A percentile compares a stretch with the other conserved stretches of the same genome.
phyloP scores from a whole-genome alignment of 164 flowering plant species.

The Echeveria elegans region DNA sequence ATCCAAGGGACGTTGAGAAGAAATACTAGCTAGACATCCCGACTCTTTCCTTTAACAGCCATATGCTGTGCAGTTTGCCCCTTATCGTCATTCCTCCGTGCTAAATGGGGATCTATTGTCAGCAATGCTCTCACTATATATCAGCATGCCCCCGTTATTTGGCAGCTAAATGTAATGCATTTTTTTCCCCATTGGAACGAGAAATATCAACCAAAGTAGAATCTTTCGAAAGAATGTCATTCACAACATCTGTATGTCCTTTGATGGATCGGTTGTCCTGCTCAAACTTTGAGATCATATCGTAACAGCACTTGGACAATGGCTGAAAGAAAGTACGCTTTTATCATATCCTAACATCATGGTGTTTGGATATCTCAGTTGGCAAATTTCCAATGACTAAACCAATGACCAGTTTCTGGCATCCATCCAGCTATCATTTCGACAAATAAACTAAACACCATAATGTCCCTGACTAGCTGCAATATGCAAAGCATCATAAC shows the following conservation, averaged over 20 bases:
- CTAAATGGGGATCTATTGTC: not conserved
- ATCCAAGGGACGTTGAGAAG: not conserved
- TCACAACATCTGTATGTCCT: not conserved
- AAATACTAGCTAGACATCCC: not conserved
- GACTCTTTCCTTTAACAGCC: not conserved
- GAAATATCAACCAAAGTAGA: not conserved
- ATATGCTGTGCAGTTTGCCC: constrained; percentile 4
- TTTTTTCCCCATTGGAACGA: not conserved
- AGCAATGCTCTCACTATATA: not conserved
- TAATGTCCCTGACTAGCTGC: not conserved
- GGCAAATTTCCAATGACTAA: not conserved
- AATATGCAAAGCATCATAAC: not conserved
- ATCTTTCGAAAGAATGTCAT: not conserved
- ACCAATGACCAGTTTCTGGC: not conserved
- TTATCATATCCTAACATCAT: too few relatives aligned
- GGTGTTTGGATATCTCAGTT: too few relatives aligned
- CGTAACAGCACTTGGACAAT: not conserved
- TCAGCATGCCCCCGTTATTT: not conserved
- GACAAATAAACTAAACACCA: not conserved
- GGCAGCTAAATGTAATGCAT: constrained; percentile 1
- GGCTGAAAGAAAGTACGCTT: not conserved
- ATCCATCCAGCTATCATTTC: not conserved
- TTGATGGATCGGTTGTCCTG: not conserved
- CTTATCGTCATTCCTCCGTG: not conserved
- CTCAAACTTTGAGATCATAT: not conserved